Percentiles rank a stretch among this genome's conserved stretches.
These are phyloP conservation scores for Harringtonia lauricola DNA, from an alignment of 2,329 filamentous ascomycete genomes.

Conservation along the genomic window DNA sequence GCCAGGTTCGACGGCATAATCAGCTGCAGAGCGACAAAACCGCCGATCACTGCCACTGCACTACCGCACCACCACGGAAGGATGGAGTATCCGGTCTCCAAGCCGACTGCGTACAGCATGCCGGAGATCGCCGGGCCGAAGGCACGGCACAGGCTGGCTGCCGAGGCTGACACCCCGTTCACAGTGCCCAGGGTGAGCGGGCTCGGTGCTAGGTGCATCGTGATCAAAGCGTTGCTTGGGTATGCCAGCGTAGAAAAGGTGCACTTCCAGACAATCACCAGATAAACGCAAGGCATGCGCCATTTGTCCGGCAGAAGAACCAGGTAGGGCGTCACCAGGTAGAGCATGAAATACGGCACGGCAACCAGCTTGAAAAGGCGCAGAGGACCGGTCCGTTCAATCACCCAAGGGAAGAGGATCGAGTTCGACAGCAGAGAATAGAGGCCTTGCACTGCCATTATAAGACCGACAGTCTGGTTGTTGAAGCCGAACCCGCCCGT, in stretches of 20 bases:
- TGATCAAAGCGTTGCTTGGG: conserved; percentile 78
- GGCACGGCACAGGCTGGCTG: conserved; percentile 77
- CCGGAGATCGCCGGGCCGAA: conserved; percentile 86
- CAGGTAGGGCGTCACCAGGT: conserved; percentile 80
- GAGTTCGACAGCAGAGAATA: conserved; percentile 85
- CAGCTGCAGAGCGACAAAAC: conserved; percentile 64
- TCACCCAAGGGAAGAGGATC: conserved; percentile 71
- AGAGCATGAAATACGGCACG: conserved; percentile 75
- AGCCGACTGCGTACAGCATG: conserved; percentile 68
- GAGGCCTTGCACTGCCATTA: conserved; percentile 78
- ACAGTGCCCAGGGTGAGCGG: conserved; percentile 79
- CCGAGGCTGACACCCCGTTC: conserved; percentile 85
- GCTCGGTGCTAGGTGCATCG: conserved; percentile 79
- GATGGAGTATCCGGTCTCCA: conserved; percentile 72
- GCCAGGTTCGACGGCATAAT: conserved; percentile 44
- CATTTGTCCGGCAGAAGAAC: conserved; percentile 65
- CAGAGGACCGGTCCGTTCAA: conserved; percentile 64
- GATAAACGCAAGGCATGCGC: conserved; percentile 64
- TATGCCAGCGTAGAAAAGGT: conserved; percentile 87
- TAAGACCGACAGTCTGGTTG: conserved; percentile 74
- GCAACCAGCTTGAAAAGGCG: conserved; percentile 74
- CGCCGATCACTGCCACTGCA: conserved; percentile 63
- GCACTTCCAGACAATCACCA: conserved; percentile 80
- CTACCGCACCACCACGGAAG: conserved; percentile 91
- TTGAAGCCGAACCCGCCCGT: conserved; percentile 74